A percentile compares a stretch with the other conserved stretches of the same genome.
These are phyloP conservation scores for Heterobasidion occidentale DNA, from an alignment of 1,284 basidiomycete genomes.

Conservation along the genomic window DNA sequence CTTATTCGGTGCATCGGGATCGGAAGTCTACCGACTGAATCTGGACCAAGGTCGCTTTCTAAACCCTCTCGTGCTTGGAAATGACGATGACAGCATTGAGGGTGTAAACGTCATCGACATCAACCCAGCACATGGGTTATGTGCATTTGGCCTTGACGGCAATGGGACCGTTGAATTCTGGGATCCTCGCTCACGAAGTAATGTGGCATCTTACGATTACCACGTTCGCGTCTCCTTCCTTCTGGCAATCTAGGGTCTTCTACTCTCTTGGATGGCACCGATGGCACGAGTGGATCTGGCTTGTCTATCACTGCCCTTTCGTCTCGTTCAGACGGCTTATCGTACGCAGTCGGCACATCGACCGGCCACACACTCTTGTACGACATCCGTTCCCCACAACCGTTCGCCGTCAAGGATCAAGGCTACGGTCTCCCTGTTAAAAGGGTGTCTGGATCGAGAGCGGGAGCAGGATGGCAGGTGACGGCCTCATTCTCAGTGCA, in stretches of 20 bases:
- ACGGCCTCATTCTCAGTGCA: slow-evolving; percentile 81
- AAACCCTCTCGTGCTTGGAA: slow-evolving; percentile 63
- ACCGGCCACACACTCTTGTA: slow-evolving; percentile 94
- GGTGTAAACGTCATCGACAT: slow-evolving; percentile 93
- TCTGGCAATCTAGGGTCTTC: slow-evolving; percentile 27
- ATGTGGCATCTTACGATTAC: slow-evolving; percentile 79
- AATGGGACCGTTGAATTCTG: slow-evolving; percentile 90
- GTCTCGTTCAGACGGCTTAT: slow-evolving; percentile 82
- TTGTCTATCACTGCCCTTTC: slow-evolving; percentile 77
- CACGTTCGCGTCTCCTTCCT: slow-evolving; percentile 50
- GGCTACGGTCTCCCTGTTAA: slow-evolving; percentile 93
- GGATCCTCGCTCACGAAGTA: slow-evolving; percentile 84
- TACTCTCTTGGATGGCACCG: slow-evolving; percentile 33
- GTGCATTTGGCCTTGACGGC: slow-evolving; percentile 84
- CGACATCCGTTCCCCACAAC: slow-evolving; percentile 81
- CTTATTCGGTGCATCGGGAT: slow-evolving; percentile 57
- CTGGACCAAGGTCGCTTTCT: slow-evolving; percentile 94
- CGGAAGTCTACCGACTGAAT: slow-evolving; percentile 90
- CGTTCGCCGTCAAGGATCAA: slow-evolving; percentile 92
- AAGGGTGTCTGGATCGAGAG: slow-evolving; percentile 88
- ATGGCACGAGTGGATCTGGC: slow-evolving; percentile 21
- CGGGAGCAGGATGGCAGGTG: slow-evolving; percentile 74
- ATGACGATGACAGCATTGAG: slow-evolving; percentile 45
- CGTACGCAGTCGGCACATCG: slow-evolving; percentile 90
- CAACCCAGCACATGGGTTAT: slow-evolving; percentile 89